Evolutionary conservation across 768 basidiomycete species (phyloP).

Genomic region (Cyclocybe aegerita): DNA sequence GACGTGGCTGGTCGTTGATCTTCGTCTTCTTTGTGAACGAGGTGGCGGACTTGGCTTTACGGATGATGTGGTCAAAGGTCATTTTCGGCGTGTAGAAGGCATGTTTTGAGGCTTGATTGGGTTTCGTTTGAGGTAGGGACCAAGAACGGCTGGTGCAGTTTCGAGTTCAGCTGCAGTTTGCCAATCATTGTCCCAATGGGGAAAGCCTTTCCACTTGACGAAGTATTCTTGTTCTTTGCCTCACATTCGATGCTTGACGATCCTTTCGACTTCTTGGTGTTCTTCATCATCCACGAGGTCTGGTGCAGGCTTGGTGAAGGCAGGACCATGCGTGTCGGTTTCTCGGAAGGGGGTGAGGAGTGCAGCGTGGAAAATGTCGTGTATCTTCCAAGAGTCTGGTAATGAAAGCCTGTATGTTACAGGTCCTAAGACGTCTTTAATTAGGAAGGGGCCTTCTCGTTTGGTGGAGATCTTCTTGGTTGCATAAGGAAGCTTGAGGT

Average conservation of each 20-base stretch:
- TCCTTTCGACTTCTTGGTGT: neutral
- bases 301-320: too few relatives aligned
- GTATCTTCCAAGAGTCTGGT: conserved; percentile 12
- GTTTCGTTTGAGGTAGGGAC: too few relatives aligned
- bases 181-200: neutral
- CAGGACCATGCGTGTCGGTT: too few relatives aligned
- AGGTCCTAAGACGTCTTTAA: conserved; percentile 10
- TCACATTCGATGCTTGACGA: neutral
- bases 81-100: too few relatives aligned
- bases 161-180: neutral
- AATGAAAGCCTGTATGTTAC: conserved; percentile 13
- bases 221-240: neutral
- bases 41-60: too few relatives aligned
- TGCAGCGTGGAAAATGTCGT: conserved; percentile 9
- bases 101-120: too few relatives aligned
- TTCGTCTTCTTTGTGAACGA: too few relatives aligned
- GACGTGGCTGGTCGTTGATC: too few relatives aligned
- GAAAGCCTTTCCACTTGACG: neutral
- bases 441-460: conserved; percentile 14
- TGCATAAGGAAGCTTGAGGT: conserved; percentile 4
- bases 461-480: conserved; percentile 16
- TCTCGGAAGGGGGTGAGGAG: too few relatives aligned
- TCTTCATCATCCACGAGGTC: too few relatives aligned
- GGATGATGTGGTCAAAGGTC: too few relatives aligned
- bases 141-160: neutral